A percentile compares a stretch with the other conserved stretches of the same genome.
These are phyloP conservation scores for Candida freyschussii DNA, from an alignment of 1,139 yeast species.

Conservation along the genomic window DNA sequence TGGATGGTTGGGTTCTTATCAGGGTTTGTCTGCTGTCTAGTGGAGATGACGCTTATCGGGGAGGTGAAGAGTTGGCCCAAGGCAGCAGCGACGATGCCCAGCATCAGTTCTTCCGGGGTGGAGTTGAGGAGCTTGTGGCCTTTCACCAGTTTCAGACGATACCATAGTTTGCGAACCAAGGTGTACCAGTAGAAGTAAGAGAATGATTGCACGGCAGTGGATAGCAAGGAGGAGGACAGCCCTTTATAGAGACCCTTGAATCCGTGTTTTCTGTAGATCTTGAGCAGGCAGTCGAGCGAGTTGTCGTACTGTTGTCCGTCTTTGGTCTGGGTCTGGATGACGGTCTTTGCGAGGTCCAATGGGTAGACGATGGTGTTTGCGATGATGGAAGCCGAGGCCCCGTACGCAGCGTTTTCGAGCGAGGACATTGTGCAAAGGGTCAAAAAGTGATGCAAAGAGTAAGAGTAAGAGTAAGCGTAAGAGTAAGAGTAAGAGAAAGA, in stretches of 20 bases:
- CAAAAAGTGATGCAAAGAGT: not conserved
- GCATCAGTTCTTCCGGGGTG: slow-evolving; percentile 65
- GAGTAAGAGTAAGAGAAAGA: not conserved
- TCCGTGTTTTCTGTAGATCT: slow-evolving; percentile 62
- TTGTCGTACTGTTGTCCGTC: slow-evolving; percentile 42
- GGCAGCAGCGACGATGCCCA: slow-evolving; percentile 85
- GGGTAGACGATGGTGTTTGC: slow-evolving; percentile 83
- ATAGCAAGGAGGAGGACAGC: slow-evolving; percentile 60
- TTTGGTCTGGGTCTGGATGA: slow-evolving; percentile 58
- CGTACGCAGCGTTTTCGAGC: slow-evolving; percentile 54
- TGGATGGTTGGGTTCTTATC: slow-evolving; percentile 33
- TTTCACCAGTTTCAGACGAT: slow-evolving; percentile 33
- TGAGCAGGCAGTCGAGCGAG: slow-evolving; percentile 57
- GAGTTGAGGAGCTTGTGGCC: slow-evolving; percentile 33
- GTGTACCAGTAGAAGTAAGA: slow-evolving; percentile 89
- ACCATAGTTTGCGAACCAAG: slow-evolving; percentile 53
- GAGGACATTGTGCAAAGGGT: slow-evolving; percentile 10
- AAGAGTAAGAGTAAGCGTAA: slow-evolving; percentile 1
- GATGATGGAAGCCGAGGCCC: slow-evolving; percentile 77
- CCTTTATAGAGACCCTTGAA: slow-evolving; percentile 75
- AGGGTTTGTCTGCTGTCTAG: slow-evolving; percentile 70
- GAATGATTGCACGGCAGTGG: slow-evolving; percentile 76
- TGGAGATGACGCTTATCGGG: slow-evolving; percentile 78
- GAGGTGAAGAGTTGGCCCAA: slow-evolving; percentile 77
- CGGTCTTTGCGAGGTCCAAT: slow-evolving; percentile 65